Base-by-base conservation (phyloP, 257 asterid species). In the Solanum chilense region DNA sequence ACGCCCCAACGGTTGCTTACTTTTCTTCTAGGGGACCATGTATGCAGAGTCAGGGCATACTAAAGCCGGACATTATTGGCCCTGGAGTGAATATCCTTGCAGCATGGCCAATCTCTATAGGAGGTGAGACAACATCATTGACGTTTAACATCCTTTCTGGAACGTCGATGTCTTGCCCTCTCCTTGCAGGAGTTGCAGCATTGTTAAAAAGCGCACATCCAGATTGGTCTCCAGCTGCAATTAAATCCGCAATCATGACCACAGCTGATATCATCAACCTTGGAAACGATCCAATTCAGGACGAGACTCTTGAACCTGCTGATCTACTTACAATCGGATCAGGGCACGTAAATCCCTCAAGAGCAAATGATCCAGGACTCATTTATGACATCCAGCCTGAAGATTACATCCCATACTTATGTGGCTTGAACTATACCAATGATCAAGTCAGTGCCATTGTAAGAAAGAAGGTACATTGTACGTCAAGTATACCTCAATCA, bases 301-400 rank as follows among this genome's bases (percentile, higher is more conserved):
- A 85, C 29, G 58, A 85, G 62, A 85, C 31, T 15, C 78, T 69
- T 21, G 7, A 41, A 29, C 82, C 68, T 47, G 82, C 87, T 23
- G 78, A 69, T 25, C 29, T 85, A 29, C 25, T 21, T 13, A n/a
- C 82, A 25, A 42, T 85, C 1, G 82, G 87, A 7, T 74, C 87
- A 6, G 91, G 89, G 29, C 84, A 89, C 23, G 91, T 89, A 7
- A 86, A 64, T 20, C 91, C 91, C 3, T 12, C 64, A 58, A 73
- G 41, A 62, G 91, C 91, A 27, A 83, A 23, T 5, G 58, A 83
- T 74, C 89, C 91, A 33, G 91, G 91, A 2, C 86, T 89, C 6
- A 11, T 86, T 14, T 89, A 89, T 23, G 91, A 73, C 29, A 20
- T 37, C 5, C 81, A 73, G 3, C 81, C 81, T 0, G 5, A 73